Percentiles rank a stretch among this genome's conserved stretches.
phyloP scores from a whole-genome alignment of 2,329 filamentous ascomycete species.

The Tolypocladium sp. region DNA sequence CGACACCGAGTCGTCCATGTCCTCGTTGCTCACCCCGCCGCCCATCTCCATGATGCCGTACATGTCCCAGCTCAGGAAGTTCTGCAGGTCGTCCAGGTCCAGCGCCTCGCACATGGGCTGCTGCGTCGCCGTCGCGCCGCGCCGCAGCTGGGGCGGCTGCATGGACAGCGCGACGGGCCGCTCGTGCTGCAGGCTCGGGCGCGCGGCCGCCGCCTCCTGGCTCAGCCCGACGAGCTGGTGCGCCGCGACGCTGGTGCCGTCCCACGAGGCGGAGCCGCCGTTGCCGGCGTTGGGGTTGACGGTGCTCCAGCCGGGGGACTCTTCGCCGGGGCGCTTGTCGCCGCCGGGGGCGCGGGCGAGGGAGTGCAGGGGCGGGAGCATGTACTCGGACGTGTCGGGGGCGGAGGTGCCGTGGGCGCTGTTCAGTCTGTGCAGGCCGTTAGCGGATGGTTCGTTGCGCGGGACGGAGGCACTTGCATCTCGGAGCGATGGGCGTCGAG shows the following conservation, averaged over 20 bases:
- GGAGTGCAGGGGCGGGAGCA: slow-evolving; percentile 13
- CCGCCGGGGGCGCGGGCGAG: slow-evolving; percentile 8
- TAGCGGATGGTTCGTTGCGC: not conserved
- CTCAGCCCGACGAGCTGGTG: slow-evolving; percentile 15
- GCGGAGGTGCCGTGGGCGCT: not conserved
- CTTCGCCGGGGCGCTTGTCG: slow-evolving; percentile 3
- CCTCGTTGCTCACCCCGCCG: slow-evolving; percentile 24
- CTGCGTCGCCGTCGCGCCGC: slow-evolving; percentile 5
- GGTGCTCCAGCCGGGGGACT: slow-evolving; percentile 11
- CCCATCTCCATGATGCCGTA: slow-evolving; percentile 31
- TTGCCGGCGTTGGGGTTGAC: slow-evolving; percentile 10
- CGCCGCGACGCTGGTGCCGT: slow-evolving; percentile 14
- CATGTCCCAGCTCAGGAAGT: slow-evolving; percentile 30
- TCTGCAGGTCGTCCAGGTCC: slow-evolving; percentile 28
- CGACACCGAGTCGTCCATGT: slow-evolving; percentile 22
- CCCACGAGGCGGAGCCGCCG: slow-evolving; percentile 12
- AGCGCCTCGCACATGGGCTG: slow-evolving; percentile 24
- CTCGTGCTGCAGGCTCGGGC: slow-evolving; percentile 26
- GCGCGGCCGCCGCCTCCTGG: slow-evolving; percentile 13
- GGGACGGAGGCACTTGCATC: slow-evolving; percentile 4
- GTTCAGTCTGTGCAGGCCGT: slow-evolving; percentile 6
- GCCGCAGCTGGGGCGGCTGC: slow-evolving; percentile 4
- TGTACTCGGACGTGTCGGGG: slow-evolving; percentile 7
- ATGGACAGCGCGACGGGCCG: slow-evolving; percentile 19
- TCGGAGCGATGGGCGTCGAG: slow-evolving; percentile 11